Evolutionary conservation across 2,329 filamentous ascomycete species (phyloP).

Genomic region (Pseudomassariella vexata): DNA sequence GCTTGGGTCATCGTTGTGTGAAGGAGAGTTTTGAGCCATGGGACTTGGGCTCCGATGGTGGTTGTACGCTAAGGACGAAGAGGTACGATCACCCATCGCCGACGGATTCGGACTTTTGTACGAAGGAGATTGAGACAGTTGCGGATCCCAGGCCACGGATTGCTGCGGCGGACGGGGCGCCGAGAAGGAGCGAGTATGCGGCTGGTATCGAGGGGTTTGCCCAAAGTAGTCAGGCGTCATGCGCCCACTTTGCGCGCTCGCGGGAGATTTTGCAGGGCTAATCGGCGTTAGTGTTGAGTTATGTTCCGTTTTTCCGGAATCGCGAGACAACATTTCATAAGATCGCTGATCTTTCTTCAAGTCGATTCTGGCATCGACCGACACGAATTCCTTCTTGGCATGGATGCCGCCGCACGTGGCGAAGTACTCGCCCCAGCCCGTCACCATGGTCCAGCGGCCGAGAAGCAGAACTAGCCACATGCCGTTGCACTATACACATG

Average conservation of each 20-base stretch:
- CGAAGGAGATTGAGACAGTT: no score
- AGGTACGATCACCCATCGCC: no score
- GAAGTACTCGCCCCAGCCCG: slow-evolving; percentile 71
- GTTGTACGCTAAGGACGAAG: slow-evolving; percentile 35
- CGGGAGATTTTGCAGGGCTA: slow-evolving; percentile 30
- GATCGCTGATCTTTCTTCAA: slow-evolving; percentile 59
- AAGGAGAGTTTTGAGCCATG: no score
- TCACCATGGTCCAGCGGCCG: slow-evolving; percentile 77
- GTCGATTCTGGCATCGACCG: slow-evolving; percentile 67
- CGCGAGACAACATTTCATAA: slow-evolving; percentile 74
- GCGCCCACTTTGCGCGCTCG: slow-evolving; percentile 29
- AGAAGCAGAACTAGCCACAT: slow-evolving; percentile 81
- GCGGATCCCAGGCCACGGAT: slow-evolving; percentile 35
- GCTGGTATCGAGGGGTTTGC: slow-evolving; percentile 46
- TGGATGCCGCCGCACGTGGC: slow-evolving; percentile 37
- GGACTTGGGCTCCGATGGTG: slow-evolving; percentile 1
- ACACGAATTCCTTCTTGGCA: slow-evolving; percentile 76
- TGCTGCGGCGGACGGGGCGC: slow-evolving; percentile 44
- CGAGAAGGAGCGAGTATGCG: slow-evolving; percentile 50
- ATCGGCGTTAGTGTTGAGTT: slow-evolving; percentile 46
- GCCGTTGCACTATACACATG: slow-evolving; percentile 60
- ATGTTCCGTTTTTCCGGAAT: slow-evolving; percentile 40
- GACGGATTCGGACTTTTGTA: no score
- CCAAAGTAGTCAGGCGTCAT: slow-evolving; percentile 52
- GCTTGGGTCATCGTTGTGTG: no score